Percentiles rank a stretch among this genome's conserved stretches.
These are phyloP conservation scores for Komagataella pastoris DNA, from an alignment of 805 yeast genomes.

Conservation along the genomic window DNA sequence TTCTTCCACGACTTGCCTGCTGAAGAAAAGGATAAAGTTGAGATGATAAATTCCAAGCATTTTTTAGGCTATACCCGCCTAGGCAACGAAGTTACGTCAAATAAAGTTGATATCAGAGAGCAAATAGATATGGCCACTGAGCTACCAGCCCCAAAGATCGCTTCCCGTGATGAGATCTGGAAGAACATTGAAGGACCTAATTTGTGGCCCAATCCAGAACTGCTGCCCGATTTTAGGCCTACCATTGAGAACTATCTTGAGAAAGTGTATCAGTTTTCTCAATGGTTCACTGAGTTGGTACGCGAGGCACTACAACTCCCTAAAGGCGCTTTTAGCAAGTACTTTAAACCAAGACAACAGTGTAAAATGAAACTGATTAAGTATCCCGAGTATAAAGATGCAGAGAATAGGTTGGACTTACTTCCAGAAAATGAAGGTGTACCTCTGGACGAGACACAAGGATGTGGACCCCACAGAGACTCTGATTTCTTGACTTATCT, in stretches of 20 bases:
- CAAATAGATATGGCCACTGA: constrained; percentile 50
- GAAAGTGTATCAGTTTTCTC: constrained; percentile 30
- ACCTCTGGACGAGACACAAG: constrained; percentile 23
- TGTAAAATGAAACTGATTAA: constrained; percentile 40
- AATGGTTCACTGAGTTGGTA: constrained; percentile 28
- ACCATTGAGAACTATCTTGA: constrained; percentile 27
- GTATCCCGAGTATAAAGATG: constrained; percentile 33
- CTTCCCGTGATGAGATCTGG: constrained; percentile 21
- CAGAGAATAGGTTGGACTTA: constrained; percentile 1
- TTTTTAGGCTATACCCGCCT: constrained; percentile 44
- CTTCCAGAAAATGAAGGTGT: constrained; percentile 17
- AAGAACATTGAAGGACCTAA: constrained; percentile 44
- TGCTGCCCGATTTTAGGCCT: constrained; percentile 29
- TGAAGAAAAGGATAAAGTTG: constrained; percentile 28
- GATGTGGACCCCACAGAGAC: constrained; percentile 58
- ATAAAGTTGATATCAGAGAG: constrained; percentile 42
- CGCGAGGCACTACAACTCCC: constrained; percentile 43
- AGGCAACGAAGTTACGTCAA: constrained; percentile 46
- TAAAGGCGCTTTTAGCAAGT: constrained; percentile 27
- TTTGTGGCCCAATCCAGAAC: constrained; percentile 31
- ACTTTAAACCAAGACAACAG: constrained; percentile 38
- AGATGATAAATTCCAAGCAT: constrained; percentile 43
- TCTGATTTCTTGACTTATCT: constrained; percentile 49
- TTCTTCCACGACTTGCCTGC: constrained; percentile 31
- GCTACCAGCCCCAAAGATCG: constrained; percentile 23